These are phyloP conservation scores for Fusarium nurragi DNA, from an alignment of 2,329 filamentous ascomycete genomes.

Conservation along the genomic window DNA sequence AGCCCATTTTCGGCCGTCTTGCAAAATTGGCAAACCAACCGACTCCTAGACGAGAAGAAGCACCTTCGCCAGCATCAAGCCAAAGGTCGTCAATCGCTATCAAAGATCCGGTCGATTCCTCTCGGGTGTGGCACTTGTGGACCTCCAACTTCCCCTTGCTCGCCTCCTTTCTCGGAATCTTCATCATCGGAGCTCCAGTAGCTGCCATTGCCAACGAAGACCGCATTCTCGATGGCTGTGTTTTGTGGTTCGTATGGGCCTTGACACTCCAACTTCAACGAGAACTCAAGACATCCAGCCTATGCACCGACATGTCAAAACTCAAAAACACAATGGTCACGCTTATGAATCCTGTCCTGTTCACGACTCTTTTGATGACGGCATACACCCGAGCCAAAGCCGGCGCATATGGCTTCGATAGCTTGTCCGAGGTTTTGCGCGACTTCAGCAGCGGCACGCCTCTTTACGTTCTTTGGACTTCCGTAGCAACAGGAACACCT, in stretches of 20 bases:
- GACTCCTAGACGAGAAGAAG: not conserved
- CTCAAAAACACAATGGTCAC: conserved; percentile 50
- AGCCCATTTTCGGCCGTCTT: not conserved
- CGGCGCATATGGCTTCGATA: conserved; percentile 40
- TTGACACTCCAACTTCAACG: conserved; percentile 52
- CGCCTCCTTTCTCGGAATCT: conserved; percentile 45
- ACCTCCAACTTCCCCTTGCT: conserved; percentile 45
- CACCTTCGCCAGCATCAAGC: not conserved
- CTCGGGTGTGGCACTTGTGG: conserved; percentile 18
- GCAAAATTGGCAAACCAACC: conserved; percentile 9
- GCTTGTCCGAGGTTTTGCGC: conserved; percentile 45
- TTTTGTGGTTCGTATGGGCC: conserved; percentile 62
- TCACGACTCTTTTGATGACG: conserved; percentile 57
- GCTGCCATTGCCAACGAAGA: conserved; percentile 48
- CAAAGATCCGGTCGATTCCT: not conserved
- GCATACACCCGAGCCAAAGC: conserved; percentile 56
- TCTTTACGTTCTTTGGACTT: conserved; percentile 50
- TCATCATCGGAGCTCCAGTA: conserved; percentile 55
- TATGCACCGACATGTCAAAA: conserved; percentile 10
- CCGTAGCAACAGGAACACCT: conserved; percentile 5
- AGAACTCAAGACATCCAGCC: conserved; percentile 43
- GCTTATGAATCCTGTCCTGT: conserved; percentile 59
- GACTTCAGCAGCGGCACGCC: conserved; percentile 50
- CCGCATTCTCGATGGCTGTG: conserved; percentile 56
- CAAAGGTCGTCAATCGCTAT: conserved; percentile 17